A percentile compares a stretch with the other conserved stretches of the same genome.
Conservation (phyloP, 1,139 yeast genomes). For the Taphrina flavorubra region DNA sequence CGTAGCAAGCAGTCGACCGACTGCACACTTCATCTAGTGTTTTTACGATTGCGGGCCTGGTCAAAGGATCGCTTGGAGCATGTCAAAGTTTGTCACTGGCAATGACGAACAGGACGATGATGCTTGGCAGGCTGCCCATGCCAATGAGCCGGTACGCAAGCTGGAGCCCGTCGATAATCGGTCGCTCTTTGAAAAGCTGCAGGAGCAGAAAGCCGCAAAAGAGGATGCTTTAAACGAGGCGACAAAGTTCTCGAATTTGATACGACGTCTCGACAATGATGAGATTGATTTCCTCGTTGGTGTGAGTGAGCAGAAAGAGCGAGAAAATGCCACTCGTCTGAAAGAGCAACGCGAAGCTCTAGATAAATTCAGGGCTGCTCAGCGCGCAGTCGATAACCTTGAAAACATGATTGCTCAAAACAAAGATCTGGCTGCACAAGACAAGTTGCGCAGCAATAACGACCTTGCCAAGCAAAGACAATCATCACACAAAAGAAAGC, state of each 20-base stretch:
- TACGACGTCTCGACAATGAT: conserved; percentile 48
- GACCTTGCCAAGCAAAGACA: neutral
- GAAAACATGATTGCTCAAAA: conserved; percentile 7
- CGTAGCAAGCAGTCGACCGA: too few relatives aligned
- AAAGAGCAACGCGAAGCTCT: conserved; percentile 44
- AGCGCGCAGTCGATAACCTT: conserved; percentile 16
- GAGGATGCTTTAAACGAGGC: conserved; percentile 47
- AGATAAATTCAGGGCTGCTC: conserved; percentile 42
- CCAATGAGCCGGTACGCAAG: conserved; percentile 1
- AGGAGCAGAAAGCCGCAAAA: conserved; percentile 47
- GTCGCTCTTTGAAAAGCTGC: conserved; percentile 47
- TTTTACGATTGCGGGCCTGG: neutral
- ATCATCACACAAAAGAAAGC: neutral
- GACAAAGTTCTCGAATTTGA: conserved; percentile 45
- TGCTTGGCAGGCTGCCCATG: conserved; percentile 15
- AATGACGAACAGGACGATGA: conserved; percentile 22
- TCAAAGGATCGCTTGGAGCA: neutral
- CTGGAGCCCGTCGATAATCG: conserved; percentile 43
- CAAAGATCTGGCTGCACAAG: neutral
- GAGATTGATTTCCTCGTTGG: conserved; percentile 48
- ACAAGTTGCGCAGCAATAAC: neutral
- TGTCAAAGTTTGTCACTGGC: conserved; percentile 16
- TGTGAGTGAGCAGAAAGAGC: conserved; percentile 44
- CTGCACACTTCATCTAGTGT: too few relatives aligned
- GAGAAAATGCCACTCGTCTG: conserved; percentile 42